Evolutionary conservation across 169 alveolate genomes (phyloP), one percentile per base, ranked within the genome.

Genomic region (Plasmodium sp.): DNA sequence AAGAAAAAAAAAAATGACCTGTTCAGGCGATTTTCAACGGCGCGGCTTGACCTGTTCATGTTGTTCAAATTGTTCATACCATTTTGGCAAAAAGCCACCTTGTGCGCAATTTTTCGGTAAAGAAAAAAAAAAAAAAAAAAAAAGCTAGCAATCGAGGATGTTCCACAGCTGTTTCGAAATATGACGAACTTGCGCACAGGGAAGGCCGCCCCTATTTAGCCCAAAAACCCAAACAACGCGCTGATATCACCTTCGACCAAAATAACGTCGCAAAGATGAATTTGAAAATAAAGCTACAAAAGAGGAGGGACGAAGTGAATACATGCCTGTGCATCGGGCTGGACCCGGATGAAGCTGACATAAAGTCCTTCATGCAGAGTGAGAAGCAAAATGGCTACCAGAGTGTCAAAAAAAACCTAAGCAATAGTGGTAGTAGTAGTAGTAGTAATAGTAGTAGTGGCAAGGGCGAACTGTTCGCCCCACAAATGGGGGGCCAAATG

Each of bases 341-440:
- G 51, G 98, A 96, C 92, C 98, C 98, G 9, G 95, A 96, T 84
- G 96, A 86, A 75, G 94, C 86, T 54, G 95, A 92, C 80, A 94
- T 96, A 45, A 96, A 92, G 22, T 79, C 88, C 39, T 96, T 96
- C 86, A 90, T 95, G 54, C 84, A 73, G 27, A 94, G 96, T 75
- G 96, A 93, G 36, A 84, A 88, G 83, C 43, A 88, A 77, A 88
- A 88, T 77, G 88, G 82, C 9, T 96, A 88, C 74, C 82, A 85
- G 58, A 73, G 92, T 80, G 58, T 94, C 9, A 86, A 74, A 43
- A 73, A 83, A 56, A 73, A 80, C 56, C 67, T 79, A 41, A 96
- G 81, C 12, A 54, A 74, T 12, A 4, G 22, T 31, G 80, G 33
- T 62, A 62, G 34, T 62, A 62, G 75, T 62, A 62, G 27, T 22